Conservation (phyloP, 2,329 filamentous ascomycete species). For the Aureobasidium zeae region DNA sequence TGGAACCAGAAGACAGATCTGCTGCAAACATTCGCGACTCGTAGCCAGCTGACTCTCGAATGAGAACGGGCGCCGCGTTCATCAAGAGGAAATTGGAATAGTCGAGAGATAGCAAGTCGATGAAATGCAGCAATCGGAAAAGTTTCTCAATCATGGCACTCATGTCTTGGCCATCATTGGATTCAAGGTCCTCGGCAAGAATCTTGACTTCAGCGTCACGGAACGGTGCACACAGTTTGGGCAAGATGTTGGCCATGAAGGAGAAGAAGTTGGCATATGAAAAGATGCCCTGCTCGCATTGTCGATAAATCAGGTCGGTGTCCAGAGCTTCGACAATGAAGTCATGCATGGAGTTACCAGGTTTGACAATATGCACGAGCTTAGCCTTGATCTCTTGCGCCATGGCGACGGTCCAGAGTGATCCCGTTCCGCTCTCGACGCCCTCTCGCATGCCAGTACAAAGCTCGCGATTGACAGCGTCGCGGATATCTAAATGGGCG, state of each 20-base stretch:
- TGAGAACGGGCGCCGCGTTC: constrained; percentile 60
- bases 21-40: constrained; percentile 64
- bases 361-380: constrained; percentile 60
- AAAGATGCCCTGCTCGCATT: constrained; percentile 63
- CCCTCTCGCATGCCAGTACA: constrained; percentile 53
- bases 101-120: constrained; percentile 69
- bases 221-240: constrained; percentile 71
- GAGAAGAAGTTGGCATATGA: constrained; percentile 73
- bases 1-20: constrained; percentile 48
- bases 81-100: constrained; percentile 74
- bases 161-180: constrained; percentile 22
- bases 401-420: constrained; percentile 60
- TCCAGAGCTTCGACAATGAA: constrained; percentile 69
- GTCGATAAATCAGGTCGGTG: constrained; percentile 57
- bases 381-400: constrained; percentile 63
- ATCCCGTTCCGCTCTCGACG: constrained; percentile 55
- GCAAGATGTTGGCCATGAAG: constrained; percentile 65
- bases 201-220: constrained; percentile 67
- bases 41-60: constrained; percentile 62
- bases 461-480: constrained; percentile 51
- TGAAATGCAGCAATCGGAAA: constrained; percentile 64
- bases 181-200: constrained; percentile 52
- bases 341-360: constrained; percentile 62
- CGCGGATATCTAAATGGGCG: constrained; percentile 48
- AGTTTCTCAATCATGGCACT: constrained; percentile 59